These are phyloP conservation scores for Talaromyces pinophilus DNA, from an alignment of 2,329 filamentous ascomycete genomes.

Conservation along the genomic window DNA sequence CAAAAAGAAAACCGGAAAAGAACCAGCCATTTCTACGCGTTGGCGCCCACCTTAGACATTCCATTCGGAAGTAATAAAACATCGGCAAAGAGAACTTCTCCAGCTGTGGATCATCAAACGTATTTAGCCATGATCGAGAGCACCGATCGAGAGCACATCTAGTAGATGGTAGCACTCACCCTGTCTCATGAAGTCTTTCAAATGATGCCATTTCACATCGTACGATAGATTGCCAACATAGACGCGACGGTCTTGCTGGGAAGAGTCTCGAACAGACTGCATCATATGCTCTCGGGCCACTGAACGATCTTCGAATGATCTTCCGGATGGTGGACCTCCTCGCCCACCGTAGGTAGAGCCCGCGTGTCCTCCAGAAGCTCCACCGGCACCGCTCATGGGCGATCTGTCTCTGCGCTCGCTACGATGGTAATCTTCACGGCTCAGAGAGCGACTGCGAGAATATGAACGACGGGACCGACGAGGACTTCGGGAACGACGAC, in stretches of 20 bases:
- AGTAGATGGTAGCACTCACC: conserved; percentile 62
- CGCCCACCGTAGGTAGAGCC: conserved; percentile 60
- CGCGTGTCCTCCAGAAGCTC: conserved; percentile 70
- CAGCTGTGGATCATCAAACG: conserved; percentile 62
- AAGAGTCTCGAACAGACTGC: conserved; percentile 87
- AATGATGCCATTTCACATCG: conserved; percentile 99
- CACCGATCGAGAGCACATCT: conserved; percentile 18
- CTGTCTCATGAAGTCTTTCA: conserved; percentile 99
- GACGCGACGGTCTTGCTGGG: conserved; percentile 97
- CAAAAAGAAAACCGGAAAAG: conserved; percentile 59
- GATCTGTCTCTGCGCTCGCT: conserved; percentile 76
- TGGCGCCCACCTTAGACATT: conserved; percentile 99
- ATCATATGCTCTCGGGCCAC: conserved; percentile 93
- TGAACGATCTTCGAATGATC: conserved; percentile 80
- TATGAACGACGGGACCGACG: conserved; percentile 74
- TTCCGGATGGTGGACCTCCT: conserved; percentile 64
- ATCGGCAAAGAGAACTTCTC: conserved; percentile 99
- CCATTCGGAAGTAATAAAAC: conserved; percentile 99
- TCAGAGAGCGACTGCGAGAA: conserved; percentile 76
- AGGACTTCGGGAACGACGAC: conserved; percentile 76
- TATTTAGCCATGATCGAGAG: conserved; percentile 34
- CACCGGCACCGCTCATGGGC: conserved; percentile 75
- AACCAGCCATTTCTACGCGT: conserved; percentile 82
- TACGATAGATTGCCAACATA: conserved; percentile 99
- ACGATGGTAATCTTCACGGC: conserved; percentile 75